These are phyloP conservation scores for Pseudomassariella vexata DNA, from an alignment of 2,329 filamentous ascomycete species.

Conservation along the genomic window DNA sequence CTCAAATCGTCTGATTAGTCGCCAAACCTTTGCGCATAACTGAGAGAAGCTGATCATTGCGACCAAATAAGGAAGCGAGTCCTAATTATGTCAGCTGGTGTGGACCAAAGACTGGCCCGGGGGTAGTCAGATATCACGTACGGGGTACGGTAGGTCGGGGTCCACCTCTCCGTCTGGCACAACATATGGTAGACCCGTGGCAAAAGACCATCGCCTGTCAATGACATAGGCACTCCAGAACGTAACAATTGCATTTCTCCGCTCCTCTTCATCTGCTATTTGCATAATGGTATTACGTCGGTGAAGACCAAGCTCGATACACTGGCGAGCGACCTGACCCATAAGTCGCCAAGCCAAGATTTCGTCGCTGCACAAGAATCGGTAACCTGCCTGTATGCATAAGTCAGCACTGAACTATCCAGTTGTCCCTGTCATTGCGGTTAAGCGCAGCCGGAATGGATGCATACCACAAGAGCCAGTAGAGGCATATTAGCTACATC, in stretches of 20 bases:
- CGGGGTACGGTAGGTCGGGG: constrained; percentile 69
- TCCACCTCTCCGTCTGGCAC: constrained; percentile 85
- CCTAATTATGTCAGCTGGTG: constrained; percentile 22
- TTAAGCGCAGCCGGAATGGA: too few species aligned
- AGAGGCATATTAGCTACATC: constrained; percentile 43
- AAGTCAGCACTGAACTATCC: constrained; percentile 13
- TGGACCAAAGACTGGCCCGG: too few species aligned
- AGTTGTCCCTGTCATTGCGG: too few species aligned
- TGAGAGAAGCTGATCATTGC: constrained; percentile 82
- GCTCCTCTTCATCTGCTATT: constrained; percentile 64
- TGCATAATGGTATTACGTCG: constrained; percentile 66
- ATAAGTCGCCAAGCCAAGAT: constrained; percentile 81
- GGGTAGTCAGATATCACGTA: constrained; percentile 41
- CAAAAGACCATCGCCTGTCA: constrained; percentile 83
- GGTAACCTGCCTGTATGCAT: constrained; percentile 50
- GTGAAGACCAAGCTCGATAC: constrained; percentile 78
- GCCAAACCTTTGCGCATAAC: constrained; percentile 83
- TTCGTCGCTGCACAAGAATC: constrained; percentile 84
- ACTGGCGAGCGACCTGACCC: constrained; percentile 74
- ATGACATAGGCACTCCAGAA: constrained; percentile 87
- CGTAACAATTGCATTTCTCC: constrained; percentile 61
- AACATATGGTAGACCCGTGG: constrained; percentile 81
- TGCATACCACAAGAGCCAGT: constrained; percentile 35
- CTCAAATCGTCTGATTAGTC: constrained; percentile 66
- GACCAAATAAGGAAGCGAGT: constrained; percentile 63